These are phyloP conservation scores for Hawksworthiomyces lignivorus DNA, from an alignment of 2,329 filamentous ascomycete genomes.

Conservation along the genomic window DNA sequence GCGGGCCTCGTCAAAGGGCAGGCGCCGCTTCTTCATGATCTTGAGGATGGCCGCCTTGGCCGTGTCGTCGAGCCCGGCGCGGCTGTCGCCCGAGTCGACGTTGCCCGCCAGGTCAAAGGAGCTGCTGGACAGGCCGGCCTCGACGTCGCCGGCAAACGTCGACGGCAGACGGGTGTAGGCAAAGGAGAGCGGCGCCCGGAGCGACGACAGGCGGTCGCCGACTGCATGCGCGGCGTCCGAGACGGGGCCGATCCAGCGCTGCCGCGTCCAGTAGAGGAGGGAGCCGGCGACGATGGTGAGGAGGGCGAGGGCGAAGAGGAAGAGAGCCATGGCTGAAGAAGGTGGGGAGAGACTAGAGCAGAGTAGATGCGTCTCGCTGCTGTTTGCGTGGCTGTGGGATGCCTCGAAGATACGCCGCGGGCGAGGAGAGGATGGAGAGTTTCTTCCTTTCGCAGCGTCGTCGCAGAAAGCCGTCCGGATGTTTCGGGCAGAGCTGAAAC, in stretches of 20 bases:
- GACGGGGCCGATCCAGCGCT: slow-evolving; percentile 65
- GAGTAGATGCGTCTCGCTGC: too few relatives aligned
- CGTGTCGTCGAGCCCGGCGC: slow-evolving; percentile 71
- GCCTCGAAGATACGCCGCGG: too few relatives aligned
- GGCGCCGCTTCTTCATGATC: slow-evolving; percentile 80
- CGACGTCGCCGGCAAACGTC: slow-evolving; percentile 76
- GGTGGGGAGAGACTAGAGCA: background rate
- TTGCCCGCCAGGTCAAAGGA: slow-evolving; percentile 81
- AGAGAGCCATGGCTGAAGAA: slow-evolving; percentile 55
- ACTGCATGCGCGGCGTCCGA: slow-evolving; percentile 38
- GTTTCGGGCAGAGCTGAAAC: too few relatives aligned
- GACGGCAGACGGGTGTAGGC: slow-evolving; percentile 78
- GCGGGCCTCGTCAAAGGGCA: slow-evolving; percentile 87
- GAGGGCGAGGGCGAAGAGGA: slow-evolving; percentile 72
- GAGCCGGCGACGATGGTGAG: slow-evolving; percentile 64
- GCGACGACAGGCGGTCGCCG: slow-evolving; percentile 41
- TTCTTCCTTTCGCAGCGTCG: too few relatives aligned
- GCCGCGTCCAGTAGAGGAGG: slow-evolving; percentile 71
- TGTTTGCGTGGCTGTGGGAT: too few relatives aligned
- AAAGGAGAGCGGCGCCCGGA: slow-evolving; percentile 38
- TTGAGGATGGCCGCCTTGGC: slow-evolving; percentile 75
- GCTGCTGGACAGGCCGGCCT: slow-evolving; percentile 73
- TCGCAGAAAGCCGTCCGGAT: too few relatives aligned
- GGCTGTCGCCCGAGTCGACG: slow-evolving; percentile 67
- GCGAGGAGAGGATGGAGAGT: too few relatives aligned